Percentiles rank a stretch among this genome's conserved stretches.
These are phyloP conservation scores for Zoysia matrella DNA, from an alignment of 202 grass and related monocot genomes.

Conservation along the genomic window DNA sequence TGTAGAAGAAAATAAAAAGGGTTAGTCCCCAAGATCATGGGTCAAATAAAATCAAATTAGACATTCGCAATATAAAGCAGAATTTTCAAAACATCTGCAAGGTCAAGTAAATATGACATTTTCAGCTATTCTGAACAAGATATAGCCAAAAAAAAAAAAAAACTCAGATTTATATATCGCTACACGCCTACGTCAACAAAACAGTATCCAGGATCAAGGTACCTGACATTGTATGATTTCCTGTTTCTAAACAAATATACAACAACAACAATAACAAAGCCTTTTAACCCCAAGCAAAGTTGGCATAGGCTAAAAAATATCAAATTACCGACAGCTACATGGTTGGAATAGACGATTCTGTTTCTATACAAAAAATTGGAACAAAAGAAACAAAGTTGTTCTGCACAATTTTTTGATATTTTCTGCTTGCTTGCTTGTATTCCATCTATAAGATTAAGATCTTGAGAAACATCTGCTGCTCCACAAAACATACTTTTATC, in stretches of 20 bases:
- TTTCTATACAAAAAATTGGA: not conserved
- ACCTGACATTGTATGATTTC: not conserved
- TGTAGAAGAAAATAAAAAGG: not conserved
- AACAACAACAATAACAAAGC: too few relatives aligned
- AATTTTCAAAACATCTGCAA: not conserved
- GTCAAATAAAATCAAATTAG: slow-evolving; percentile 7
- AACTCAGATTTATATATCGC: not conserved
- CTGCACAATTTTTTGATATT: not conserved
- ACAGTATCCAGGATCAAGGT: not conserved
- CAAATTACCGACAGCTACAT: too few relatives aligned
- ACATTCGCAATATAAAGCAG: not conserved
- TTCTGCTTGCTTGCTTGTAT: not conserved
- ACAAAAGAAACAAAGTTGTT: too few relatives aligned
- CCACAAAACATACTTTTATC: not conserved
- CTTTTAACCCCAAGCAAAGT: too few relatives aligned
- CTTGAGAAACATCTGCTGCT: not conserved
- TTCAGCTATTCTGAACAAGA: not conserved
- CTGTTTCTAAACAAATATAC: too few relatives aligned
- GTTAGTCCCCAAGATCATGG: slow-evolving; percentile 22
- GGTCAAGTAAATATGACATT: not conserved
- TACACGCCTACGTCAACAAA: not conserved
- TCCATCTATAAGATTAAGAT: not conserved
- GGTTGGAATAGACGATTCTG: not conserved
- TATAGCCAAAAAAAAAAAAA: not conserved
- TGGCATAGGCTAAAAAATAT: too few relatives aligned